phyloP scores from a whole-genome alignment of 129 eudicot genomes.

The Saussurea involucrata region DNA sequence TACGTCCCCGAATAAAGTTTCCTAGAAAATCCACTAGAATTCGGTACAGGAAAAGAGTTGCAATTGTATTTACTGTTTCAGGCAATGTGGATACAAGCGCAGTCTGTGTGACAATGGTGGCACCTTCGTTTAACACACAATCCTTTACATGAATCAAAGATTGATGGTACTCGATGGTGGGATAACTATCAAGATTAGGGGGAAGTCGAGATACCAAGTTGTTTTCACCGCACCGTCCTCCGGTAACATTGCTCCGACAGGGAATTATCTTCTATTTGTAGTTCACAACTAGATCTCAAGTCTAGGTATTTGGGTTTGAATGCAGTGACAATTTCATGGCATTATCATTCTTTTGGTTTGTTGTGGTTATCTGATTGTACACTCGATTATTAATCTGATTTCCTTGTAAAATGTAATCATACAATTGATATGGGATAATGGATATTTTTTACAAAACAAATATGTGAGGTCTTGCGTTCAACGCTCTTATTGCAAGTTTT shows the following conservation, averaged over 20 bases:
- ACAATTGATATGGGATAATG: too few species aligned
- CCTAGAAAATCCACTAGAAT: slow-evolving; percentile 29
- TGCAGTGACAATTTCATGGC: slow-evolving; percentile 19
- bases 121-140: slow-evolving; percentile 68
- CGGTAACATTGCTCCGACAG: slow-evolving; percentile 50
- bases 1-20: slow-evolving; percentile 43
- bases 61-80: slow-evolving; percentile 27
- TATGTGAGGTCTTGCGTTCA: too few species aligned
- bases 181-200: background rate
- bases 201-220: slow-evolving; percentile 26
- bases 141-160: slow-evolving; percentile 77
- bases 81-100: slow-evolving; percentile 18
- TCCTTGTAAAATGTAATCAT: background rate
- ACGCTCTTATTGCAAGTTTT: too few species aligned
- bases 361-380: too few species aligned
- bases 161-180: slow-evolving; percentile 34
- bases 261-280: slow-evolving; percentile 52
- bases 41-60: slow-evolving; percentile 21
- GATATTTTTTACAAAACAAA: too few species aligned
- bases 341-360: background rate
- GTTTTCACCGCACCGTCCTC: slow-evolving; percentile 35
- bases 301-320: slow-evolving; percentile 57
- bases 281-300: slow-evolving; percentile 65
- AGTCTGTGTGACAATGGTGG: slow-evolving; percentile 53
- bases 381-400: background rate